Percentiles rank a stretch among this genome's conserved stretches.
Conservation (phyloP, 2,329 filamentous ascomycete genomes). For the Cordyceps tenuipes region DNA sequence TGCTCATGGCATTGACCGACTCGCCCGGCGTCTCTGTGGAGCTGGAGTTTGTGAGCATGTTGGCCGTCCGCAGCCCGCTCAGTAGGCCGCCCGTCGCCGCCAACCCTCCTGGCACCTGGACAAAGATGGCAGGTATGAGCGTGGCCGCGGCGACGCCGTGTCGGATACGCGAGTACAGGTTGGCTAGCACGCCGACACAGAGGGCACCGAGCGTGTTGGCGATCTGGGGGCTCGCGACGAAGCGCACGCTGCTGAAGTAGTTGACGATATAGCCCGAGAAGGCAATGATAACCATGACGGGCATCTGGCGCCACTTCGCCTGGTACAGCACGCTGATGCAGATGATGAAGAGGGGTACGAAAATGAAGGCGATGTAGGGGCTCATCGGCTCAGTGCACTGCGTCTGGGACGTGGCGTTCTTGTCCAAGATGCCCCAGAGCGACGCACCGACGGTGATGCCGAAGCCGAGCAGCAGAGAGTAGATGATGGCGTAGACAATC, state of each 20-base stretch:
- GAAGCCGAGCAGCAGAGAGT: constrained; percentile 64
- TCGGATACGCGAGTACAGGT: constrained; percentile 58
- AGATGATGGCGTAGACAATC: constrained; percentile 68
- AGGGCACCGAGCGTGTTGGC: constrained; percentile 71
- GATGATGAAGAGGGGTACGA: constrained; percentile 65
- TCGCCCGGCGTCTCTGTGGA: not conserved
- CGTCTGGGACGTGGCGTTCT: constrained; percentile 37
- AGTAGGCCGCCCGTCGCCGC: constrained; percentile 38
- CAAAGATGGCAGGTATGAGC: constrained; percentile 40
- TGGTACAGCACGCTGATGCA: constrained; percentile 72
- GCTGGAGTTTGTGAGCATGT: constrained; percentile 33
- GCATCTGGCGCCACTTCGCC: constrained; percentile 72
- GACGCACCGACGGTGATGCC: constrained; percentile 61
- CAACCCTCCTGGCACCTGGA: constrained; percentile 39
- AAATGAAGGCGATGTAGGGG: constrained; percentile 50
- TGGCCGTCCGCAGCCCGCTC: constrained; percentile 36
- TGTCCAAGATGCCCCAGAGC: constrained; percentile 54
- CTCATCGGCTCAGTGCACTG: constrained; percentile 37
- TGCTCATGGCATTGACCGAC: constrained; percentile 20
- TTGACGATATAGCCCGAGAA: constrained; percentile 69
- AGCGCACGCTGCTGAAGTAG: constrained; percentile 59
- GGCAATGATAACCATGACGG: constrained; percentile 67
- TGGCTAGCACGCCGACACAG: constrained; percentile 67
- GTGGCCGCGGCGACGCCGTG: constrained; percentile 43
- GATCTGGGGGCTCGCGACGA: constrained; percentile 63